Conservation (phyloP, 257 asterid genomes). For the Cruciata laevipes region DNA sequence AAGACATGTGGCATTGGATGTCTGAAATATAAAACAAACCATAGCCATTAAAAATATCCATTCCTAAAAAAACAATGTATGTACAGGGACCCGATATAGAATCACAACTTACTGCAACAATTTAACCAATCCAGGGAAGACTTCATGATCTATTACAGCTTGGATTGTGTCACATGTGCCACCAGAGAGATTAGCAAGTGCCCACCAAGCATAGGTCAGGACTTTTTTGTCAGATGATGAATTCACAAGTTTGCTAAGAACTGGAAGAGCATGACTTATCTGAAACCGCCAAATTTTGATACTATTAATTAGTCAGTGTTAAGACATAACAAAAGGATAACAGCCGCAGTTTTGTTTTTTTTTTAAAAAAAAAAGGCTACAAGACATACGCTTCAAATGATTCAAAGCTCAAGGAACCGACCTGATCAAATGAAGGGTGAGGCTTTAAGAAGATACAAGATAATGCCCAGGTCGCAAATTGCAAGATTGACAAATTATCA, state of each 20-base stretch:
- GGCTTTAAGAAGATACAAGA: constrained; percentile 91
- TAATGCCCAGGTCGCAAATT: constrained; percentile 91
- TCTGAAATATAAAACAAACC: constrained; percentile 31
- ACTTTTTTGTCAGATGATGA: constrained; percentile 89
- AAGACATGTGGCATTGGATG: constrained; percentile 79
- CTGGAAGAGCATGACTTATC: constrained; percentile 81
- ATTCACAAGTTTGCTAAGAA: constrained; percentile 60
- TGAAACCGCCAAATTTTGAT: constrained; percentile 20
- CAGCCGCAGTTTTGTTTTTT: too few relatives aligned
- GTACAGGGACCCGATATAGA: background rate
- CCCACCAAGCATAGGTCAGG: constrained; percentile 90
- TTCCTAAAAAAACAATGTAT: background rate
- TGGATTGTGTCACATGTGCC: constrained; percentile 82
- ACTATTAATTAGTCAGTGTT: background rate
- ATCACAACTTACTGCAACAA: constrained; percentile 53
- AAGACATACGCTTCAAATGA: background rate
- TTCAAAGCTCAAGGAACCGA: constrained; percentile 16
- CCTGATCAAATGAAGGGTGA: constrained; percentile 86
- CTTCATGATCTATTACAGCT: constrained; percentile 86
- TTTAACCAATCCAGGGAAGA: constrained; percentile 70
- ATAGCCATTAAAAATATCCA: constrained; percentile 9
- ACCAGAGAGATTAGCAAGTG: constrained; percentile 84
- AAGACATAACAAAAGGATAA: background rate
- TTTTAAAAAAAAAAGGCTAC: background rate
- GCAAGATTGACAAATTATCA: constrained; percentile 74